Base-by-base conservation (phyloP, 1,284 basidiomycete species). In the Papiliotrema nemorosa region DNA sequence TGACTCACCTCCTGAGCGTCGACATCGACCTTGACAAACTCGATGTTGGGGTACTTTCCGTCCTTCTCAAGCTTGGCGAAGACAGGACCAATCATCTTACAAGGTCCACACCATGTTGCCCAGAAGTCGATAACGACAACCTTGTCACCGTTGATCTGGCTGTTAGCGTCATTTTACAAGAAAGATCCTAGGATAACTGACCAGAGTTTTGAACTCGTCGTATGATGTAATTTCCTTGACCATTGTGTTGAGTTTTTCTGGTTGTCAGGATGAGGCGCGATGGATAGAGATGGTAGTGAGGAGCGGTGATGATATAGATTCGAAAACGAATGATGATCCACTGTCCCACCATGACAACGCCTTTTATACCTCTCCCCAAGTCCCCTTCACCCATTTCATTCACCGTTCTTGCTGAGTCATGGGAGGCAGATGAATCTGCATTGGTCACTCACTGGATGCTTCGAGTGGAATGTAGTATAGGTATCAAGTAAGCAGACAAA, bases 1-100 rank as follows among this genome's bases (percentile, higher is more conserved):
- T 27, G 43, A 62, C 64, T 45, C 55, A 69, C 67, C 43, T 62
- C 55, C 42, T 67, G 62, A 55, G 72, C 80, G 66, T 90, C 88
- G 44, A 87, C 82, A 71, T 90, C 86, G 62, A 92, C 85, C 77
- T 91, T 91, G 81, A 84, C 88, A 75, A 85, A 87, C 49, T 76
- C 78, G 74, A 88, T 80, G 26, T 78, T 72, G 47, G 80, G 59
- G 64, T 66, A 76, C 59, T 79, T 73, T 3, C 57, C 68, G 29
- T 31, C 29, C 29, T 31, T 31, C 14, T 71, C 60, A 50, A 89
- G 71, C 75, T 84, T 84, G 75, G 86, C 84, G 67, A 91, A 89
- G 62, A 89, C 77, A 47, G 87, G 85, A 43, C 83, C 81, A 78
- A 89, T 90, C 60, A 83, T 72, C 68, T 80, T 83, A 82, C 90